Conservation (phyloP, 2,329 filamentous ascomycete species). For the Catunica adiposa region DNA sequence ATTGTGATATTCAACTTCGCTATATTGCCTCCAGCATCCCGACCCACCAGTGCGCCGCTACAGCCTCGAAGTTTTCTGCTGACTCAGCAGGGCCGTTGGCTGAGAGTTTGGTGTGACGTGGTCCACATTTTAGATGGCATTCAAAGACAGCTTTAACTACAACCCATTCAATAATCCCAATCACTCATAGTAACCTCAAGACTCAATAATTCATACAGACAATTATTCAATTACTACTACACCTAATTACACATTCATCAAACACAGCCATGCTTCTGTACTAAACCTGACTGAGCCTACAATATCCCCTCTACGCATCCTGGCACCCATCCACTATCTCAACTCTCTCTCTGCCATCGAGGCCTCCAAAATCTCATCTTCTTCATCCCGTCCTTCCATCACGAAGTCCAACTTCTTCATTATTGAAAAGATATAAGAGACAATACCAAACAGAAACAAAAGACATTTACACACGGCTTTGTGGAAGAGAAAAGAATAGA, state of each 20-base stretch:
- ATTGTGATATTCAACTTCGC: no score
- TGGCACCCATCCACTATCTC: no score
- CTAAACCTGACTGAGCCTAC: no score
- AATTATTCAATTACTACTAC: neutral
- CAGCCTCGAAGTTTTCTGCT: constrained; percentile 12
- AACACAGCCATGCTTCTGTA: neutral
- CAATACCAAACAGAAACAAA: neutral
- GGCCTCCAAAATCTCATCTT: neutral
- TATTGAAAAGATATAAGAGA: neutral
- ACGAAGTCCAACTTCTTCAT: neutral
- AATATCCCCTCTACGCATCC: no score
- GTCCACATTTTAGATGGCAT: neutral
- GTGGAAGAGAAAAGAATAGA: constrained; percentile 5
- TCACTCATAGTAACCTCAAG: no score
- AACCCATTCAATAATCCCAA: neutral
- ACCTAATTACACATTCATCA: neutral
- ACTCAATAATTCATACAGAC: no score
- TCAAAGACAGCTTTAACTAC: neutral
- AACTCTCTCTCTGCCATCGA: no score
- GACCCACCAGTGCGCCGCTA: neutral
- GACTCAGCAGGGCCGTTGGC: constrained; percentile 5
- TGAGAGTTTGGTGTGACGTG: neutral
- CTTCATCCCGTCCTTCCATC: neutral
- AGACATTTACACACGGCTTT: constrained; percentile 9
- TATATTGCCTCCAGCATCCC: neutral